These are phyloP conservation scores for Mycocalia duriaeana DNA, from an alignment of 1,284 basidiomycete genomes.

Conservation along the genomic window DNA sequence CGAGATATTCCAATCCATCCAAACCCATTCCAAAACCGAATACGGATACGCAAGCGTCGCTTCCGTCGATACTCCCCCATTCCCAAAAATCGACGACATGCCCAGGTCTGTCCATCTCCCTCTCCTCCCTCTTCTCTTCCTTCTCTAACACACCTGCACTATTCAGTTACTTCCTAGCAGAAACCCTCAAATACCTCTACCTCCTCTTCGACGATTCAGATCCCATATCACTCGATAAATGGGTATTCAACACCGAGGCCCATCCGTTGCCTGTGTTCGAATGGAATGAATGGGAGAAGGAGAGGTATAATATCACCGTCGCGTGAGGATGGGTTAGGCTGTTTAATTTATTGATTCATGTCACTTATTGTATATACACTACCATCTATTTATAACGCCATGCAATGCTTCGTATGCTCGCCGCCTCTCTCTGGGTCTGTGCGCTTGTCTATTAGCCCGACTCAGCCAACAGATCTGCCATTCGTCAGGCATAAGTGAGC, in stretches of 20 bases:
- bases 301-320: conserved; percentile 31
- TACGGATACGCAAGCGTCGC: conserved; percentile 56
- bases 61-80: conserved; percentile 41
- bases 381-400: too few relatives aligned
- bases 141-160: too few relatives aligned
- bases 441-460: too few relatives aligned
- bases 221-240: conserved; percentile 59
- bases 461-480: too few relatives aligned
- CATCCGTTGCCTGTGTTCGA: conserved; percentile 74
- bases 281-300: conserved; percentile 50
- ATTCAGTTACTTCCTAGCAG: conserved; percentile 69
- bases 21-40: conserved; percentile 49
- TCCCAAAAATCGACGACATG: conserved; percentile 46
- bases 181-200: conserved; percentile 70
- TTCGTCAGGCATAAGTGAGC: too few relatives aligned
- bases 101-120: conserved; percentile 64
- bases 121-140: too few relatives aligned
- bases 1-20: conserved; percentile 66
- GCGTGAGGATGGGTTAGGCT: too few relatives aligned
- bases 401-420: too few relatives aligned
- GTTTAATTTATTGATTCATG: too few relatives aligned
- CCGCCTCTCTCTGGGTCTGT: too few relatives aligned
- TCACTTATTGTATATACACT: too few relatives aligned
- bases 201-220: conserved; percentile 57
- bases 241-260: conserved; percentile 86